These are phyloP conservation scores for Lipomyces spencermartinsiae DNA, from an alignment of 805 yeast species.

Conservation along the genomic window DNA sequence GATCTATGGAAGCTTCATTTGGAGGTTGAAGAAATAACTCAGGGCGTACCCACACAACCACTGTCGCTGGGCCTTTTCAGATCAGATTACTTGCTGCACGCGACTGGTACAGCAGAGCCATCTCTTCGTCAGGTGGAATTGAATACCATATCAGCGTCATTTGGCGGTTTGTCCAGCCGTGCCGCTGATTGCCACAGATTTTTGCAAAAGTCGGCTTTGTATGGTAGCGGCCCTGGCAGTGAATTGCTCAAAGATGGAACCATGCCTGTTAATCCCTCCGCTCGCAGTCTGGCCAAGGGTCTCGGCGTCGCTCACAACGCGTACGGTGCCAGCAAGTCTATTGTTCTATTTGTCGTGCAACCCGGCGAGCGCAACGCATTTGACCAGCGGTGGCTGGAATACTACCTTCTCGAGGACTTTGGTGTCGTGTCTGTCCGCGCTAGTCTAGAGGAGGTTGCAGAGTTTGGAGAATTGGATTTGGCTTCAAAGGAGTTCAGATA, in stretches of 20 bases:
- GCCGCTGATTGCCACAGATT: constrained; percentile 78
- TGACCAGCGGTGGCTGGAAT: constrained; percentile 89
- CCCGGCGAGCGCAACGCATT: constrained; percentile 85
- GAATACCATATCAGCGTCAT: constrained; percentile 94
- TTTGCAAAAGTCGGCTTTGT: constrained; percentile 36
- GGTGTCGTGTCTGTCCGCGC: constrained; percentile 69
- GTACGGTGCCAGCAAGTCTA: constrained; percentile 51
- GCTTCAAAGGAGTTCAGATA: constrained; percentile 19
- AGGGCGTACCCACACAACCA: constrained; percentile 62
- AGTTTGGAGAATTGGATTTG: constrained; percentile 29
- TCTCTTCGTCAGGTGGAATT: constrained; percentile 91
- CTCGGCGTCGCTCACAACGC: constrained; percentile 67
- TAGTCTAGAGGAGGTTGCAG: constrained; percentile 64
- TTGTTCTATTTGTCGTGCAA: constrained; percentile 81
- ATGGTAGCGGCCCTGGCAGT: not conserved
- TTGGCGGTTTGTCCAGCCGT: constrained; percentile 86
- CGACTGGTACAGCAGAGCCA: constrained; percentile 46
- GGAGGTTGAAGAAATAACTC: constrained; percentile 51
- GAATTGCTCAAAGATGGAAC: constrained; percentile 38
- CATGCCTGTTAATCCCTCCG: constrained; percentile 74
- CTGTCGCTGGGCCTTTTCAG: constrained; percentile 84
- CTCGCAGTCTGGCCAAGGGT: constrained; percentile 66
- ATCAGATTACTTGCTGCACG: constrained; percentile 82
- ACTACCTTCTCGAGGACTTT: constrained; percentile 61
- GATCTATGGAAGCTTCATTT: constrained; percentile 67